Evolutionary conservation across 129 eudicot species (phyloP).

Genomic region (Flaveria brownii): DNA sequence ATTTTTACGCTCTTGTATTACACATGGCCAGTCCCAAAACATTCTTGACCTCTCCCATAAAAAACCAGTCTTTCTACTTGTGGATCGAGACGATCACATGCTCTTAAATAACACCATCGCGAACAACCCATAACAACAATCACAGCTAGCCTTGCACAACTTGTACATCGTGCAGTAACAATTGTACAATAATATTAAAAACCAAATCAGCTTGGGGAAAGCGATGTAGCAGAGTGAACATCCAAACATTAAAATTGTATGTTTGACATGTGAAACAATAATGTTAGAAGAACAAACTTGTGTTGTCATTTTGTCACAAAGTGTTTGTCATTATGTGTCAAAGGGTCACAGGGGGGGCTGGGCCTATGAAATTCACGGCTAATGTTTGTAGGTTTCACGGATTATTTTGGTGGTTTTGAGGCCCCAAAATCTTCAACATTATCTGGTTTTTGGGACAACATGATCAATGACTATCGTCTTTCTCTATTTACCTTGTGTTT

Average conservation of each 20-base stretch:
- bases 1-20: conserved; percentile 6
- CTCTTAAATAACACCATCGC: not conserved
- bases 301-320: conserved; percentile 34
- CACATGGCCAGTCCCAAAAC: not conserved
- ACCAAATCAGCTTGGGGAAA: conserved; percentile 3
- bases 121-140: not conserved
- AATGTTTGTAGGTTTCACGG: conserved; percentile 39
- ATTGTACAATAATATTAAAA: not conserved
- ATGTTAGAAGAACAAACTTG: conserved; percentile 32
- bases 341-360: conserved; percentile 36
- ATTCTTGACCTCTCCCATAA: not conserved
- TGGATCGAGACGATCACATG: conserved; percentile 31
- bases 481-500: conserved; percentile 21
- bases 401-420: conserved; percentile 38
- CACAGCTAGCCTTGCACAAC: not conserved
- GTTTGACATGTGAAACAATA: conserved; percentile 45
- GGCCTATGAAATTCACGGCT: conserved; percentile 40
- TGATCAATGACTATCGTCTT: conserved; percentile 22
- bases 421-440: conserved; percentile 33
- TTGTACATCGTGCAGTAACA: conserved; percentile 9
- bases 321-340: conserved; percentile 32
- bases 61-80: not conserved
- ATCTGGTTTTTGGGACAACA: conserved; percentile 35
- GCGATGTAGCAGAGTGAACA: conserved; percentile 6
- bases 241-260: conserved; percentile 5